A percentile compares a stretch with the other conserved stretches of the same genome.
These are phyloP conservation scores for Aspergillus texensis DNA, from an alignment of 2,329 filamentous ascomycete species.

Conservation along the genomic window DNA sequence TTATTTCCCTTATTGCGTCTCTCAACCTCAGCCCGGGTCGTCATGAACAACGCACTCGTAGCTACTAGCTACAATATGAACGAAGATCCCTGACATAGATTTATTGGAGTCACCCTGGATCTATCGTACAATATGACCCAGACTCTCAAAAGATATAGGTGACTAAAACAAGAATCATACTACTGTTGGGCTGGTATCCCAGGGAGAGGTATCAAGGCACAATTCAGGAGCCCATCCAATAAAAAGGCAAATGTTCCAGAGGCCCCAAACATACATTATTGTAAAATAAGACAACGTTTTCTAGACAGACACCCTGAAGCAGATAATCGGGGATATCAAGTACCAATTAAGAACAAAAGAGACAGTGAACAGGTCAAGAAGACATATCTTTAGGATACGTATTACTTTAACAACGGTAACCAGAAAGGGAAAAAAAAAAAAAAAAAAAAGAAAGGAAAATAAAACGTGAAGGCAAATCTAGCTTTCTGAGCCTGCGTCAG, in stretches of 20 bases:
- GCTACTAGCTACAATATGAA: not conserved
- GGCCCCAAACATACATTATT: not conserved
- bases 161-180: not conserved
- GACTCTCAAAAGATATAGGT: not conserved
- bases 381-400: not conserved
- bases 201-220: not conserved
- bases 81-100: no score
- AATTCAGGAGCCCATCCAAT: not conserved
- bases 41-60: no score
- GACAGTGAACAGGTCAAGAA: not conserved
- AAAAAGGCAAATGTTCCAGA: not conserved
- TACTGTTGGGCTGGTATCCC: not conserved
- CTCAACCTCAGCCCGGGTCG: no score
- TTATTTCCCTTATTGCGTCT: no score
- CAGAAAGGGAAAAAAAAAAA: not conserved
- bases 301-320: not conserved
- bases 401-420: not conserved
- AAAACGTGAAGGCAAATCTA: slow-evolving; percentile 11
- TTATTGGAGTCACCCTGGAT: not conserved
- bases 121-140: not conserved
- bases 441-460: not conserved
- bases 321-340: not conserved
- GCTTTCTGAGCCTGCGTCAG: slow-evolving; percentile 24
- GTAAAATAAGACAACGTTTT: not conserved
- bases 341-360: not conserved